Percentiles rank a stretch among this genome's conserved stretches.
Conservation (phyloP, 768 basidiomycete species). For the Strobilomyces dryophilus region DNA sequence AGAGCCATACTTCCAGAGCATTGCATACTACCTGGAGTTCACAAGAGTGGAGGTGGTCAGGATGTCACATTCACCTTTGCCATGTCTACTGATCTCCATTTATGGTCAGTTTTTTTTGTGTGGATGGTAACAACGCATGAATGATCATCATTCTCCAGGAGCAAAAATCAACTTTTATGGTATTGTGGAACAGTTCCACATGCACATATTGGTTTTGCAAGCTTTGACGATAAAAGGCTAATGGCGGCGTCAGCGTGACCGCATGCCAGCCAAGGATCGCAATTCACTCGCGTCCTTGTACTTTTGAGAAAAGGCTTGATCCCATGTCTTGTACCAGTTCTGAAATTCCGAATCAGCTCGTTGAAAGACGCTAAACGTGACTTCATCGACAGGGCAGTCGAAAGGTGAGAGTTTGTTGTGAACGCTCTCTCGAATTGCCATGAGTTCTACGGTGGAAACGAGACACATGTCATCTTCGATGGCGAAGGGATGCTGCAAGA, state of each 20-base stretch:
- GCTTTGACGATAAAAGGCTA: constrained; percentile 86
- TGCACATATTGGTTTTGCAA: constrained; percentile 84
- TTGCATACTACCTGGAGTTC: no score
- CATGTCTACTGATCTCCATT: no score
- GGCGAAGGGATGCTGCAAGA: constrained; percentile 82
- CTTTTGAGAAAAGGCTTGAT: constrained; percentile 73
- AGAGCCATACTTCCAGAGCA: no score
- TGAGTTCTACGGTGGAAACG: constrained; percentile 91
- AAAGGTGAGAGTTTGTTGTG: constrained; percentile 79
- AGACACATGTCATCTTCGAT: constrained; percentile 94
- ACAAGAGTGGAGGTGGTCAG: no score
- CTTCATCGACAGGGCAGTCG: constrained; percentile 70
- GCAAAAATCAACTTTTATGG: no score
- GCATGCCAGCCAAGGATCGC: constrained; percentile 1
- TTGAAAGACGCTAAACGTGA: constrained; percentile 66
- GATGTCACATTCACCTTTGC: no score
- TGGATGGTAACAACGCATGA: no score
- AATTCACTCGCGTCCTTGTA: constrained; percentile 74
- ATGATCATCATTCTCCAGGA: no score
- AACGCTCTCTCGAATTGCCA: constrained; percentile 82
- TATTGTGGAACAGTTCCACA: constrained; percentile 82
- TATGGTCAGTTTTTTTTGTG: no score
- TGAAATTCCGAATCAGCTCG: constrained; percentile 76
- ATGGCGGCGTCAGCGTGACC: constrained; percentile 1
- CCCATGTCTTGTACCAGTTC: constrained; percentile 80